Evolutionary conservation across 805 yeast genomes (phyloP).

Genomic region (Jamesozyma spencerorum): DNA sequence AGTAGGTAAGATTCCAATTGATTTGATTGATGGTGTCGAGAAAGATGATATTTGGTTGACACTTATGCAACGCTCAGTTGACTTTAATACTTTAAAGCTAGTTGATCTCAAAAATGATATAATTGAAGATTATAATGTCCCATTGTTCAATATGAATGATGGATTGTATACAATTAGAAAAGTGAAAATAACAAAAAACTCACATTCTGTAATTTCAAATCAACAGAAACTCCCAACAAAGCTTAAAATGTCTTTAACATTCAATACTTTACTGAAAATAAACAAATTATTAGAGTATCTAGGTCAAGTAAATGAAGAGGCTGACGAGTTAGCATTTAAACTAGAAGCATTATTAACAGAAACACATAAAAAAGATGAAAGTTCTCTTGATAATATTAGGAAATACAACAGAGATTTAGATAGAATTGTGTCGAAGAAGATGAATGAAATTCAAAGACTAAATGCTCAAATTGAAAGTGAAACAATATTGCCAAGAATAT

Average conservation of each 20-base stretch:
- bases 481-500: background rate
- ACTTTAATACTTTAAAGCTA: slow-evolving; percentile 13
- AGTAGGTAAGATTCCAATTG: slow-evolving; percentile 15
- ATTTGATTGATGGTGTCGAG: background rate
- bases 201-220: background rate
- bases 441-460: background rate
- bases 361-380: slow-evolving; percentile 1
- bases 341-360: slow-evolving; percentile 9
- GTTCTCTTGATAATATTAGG: slow-evolving; percentile 5
- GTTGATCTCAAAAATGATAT: slow-evolving; percentile 8
- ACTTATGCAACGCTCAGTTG: slow-evolving; percentile 9
- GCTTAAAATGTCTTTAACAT: slow-evolving; percentile 18
- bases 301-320: slow-evolving; percentile 18
- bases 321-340: slow-evolving; percentile 7
- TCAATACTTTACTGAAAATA: slow-evolving; percentile 21
- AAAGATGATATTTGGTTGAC: background rate
- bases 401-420: slow-evolving; percentile 7
- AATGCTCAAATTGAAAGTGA: slow-evolving; percentile 1
- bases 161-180: slow-evolving; percentile 15
- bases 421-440: slow-evolving; percentile 1
- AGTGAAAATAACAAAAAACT: slow-evolving; percentile 1
- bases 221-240: background rate
- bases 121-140: slow-evolving; percentile 11
- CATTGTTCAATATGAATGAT: slow-evolving; percentile 20
- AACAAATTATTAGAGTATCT: slow-evolving; percentile 24